These are phyloP conservation scores for Amaranthus palmeri DNA, from an alignment of 148 eudicot genomes.

Conservation along the genomic window DNA sequence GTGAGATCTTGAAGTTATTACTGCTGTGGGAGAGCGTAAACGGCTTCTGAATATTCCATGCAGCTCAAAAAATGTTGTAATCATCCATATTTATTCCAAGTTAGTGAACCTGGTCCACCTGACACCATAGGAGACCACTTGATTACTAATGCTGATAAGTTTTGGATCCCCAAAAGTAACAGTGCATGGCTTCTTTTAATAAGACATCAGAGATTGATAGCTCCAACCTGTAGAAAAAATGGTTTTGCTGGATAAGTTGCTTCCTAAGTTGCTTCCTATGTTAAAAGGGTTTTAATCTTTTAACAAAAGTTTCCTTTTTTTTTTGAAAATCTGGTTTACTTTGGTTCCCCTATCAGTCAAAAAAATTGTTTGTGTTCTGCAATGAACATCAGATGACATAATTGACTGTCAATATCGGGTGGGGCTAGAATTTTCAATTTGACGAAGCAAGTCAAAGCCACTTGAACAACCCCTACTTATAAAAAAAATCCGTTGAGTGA, in stretches of 20 bases:
- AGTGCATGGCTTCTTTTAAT: background rate
- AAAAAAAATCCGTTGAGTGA: too few species aligned
- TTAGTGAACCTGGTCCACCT: constrained; percentile 98
- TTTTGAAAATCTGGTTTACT: background rate
- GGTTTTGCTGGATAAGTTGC: constrained; percentile 97
- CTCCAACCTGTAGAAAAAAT: constrained; percentile 58
- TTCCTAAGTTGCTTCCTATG: constrained; percentile 87
- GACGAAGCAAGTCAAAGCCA: too few species aligned
- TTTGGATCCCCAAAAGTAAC: background rate
- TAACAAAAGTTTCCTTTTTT: constrained; percentile 61
- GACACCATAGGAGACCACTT: constrained; percentile 94
- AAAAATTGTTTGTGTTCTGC: constrained; percentile 9
- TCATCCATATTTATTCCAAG: constrained; percentile 98
- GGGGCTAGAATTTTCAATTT: too few species aligned
- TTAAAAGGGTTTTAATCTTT: constrained; percentile 90
- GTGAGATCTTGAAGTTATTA: constrained; percentile 87
- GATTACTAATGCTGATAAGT: constrained; percentile 76
- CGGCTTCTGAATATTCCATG: constrained; percentile 97
- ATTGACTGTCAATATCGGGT: constrained; percentile 18
- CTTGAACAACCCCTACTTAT: too few species aligned
- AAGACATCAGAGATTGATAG: constrained; percentile 6
- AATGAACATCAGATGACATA: constrained; percentile 72
- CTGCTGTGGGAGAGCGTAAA: constrained; percentile 97
- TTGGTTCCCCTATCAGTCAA: background rate
- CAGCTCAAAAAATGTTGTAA: constrained; percentile 97